Percentiles rank a stretch among this genome's conserved stretches.
Conservation (phyloP, 2,329 filamentous ascomycete species). For the Sphaerulina musiva region DNA sequence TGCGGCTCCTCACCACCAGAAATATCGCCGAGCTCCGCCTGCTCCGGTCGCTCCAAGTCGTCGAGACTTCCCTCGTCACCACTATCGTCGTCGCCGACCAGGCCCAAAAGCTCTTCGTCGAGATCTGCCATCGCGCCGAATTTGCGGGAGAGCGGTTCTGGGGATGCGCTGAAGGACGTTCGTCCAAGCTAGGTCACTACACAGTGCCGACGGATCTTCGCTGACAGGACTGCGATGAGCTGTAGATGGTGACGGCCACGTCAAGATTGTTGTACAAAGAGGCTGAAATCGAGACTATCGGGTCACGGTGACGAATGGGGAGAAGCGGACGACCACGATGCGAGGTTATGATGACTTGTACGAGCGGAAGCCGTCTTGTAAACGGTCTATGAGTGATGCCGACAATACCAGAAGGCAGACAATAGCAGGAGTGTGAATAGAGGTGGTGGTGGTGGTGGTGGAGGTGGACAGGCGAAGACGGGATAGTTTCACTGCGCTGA, state of each 20-base stretch:
- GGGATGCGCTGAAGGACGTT: background rate
- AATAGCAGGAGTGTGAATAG: background rate
- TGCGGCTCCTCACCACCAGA: slow-evolving; percentile 48
- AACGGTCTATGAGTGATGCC: background rate
- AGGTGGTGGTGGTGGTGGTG: background rate
- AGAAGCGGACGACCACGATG: background rate
- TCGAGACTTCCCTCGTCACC: slow-evolving; percentile 42
- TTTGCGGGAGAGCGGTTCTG: background rate
- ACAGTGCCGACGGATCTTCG: background rate
- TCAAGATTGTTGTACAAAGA: background rate
- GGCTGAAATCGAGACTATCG: background rate
- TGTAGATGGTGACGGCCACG: background rate
- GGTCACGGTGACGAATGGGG: background rate
- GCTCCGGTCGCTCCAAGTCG: slow-evolving; percentile 44
- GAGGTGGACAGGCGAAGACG: background rate
- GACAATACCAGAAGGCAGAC: background rate
- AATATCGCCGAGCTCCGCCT: slow-evolving; percentile 43
- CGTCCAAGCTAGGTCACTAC: no score
- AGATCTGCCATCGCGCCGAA: slow-evolving; percentile 48
- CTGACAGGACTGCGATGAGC: background rate
- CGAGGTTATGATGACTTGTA: background rate
- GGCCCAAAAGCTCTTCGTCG: slow-evolving; percentile 86
- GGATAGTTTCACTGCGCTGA: no score
- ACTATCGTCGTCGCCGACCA: slow-evolving; percentile 67
- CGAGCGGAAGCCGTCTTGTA: background rate